Percentiles rank a stretch among this genome's conserved stretches.
phyloP scores from a whole-genome alignment of 2,329 filamentous ascomycete genomes.

The Claviceps arundinis region DNA sequence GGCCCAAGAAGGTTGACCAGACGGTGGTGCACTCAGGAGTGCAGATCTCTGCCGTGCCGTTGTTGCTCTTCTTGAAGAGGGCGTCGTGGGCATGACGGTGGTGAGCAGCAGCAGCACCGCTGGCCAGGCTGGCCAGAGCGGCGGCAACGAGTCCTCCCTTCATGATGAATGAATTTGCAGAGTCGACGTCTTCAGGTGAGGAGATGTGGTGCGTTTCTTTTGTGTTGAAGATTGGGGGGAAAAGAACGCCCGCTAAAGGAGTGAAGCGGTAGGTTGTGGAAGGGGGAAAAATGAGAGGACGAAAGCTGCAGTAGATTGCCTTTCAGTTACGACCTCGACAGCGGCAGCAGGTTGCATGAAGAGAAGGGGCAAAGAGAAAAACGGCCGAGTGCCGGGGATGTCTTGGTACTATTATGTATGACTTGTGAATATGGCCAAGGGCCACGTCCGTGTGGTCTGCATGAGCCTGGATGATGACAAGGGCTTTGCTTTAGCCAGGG shows the following conservation, averaged over 20 bases:
- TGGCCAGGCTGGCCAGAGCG: conserved; percentile 47
- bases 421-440: conserved; percentile 4
- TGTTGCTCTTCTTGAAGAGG: conserved; percentile 40
- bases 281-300: conserved; percentile 32
- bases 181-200: conserved; percentile 8
- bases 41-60: conserved; percentile 35
- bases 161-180: conserved; percentile 41
- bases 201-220: background rate
- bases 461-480: background rate
- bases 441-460: background rate
- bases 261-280: conserved; percentile 56
- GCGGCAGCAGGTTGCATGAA: conserved; percentile 27
- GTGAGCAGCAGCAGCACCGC: conserved; percentile 40
- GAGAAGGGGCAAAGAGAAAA: conserved; percentile 20
- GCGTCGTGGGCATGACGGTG: conserved; percentile 53
- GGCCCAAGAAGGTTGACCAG: conserved; percentile 57
- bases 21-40: conserved; percentile 56
- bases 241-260: conserved; percentile 80
- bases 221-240: conserved; percentile 6
- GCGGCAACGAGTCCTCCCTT: conserved; percentile 58
- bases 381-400: background rate
- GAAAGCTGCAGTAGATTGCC: conserved; percentile 29
- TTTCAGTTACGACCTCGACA: conserved; percentile 38
- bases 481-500: background rate
- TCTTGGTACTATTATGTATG: conserved; percentile 27